phyloP scores from a whole-genome alignment of 441 rosid genomes.

The Gossypium trilobum region DNA sequence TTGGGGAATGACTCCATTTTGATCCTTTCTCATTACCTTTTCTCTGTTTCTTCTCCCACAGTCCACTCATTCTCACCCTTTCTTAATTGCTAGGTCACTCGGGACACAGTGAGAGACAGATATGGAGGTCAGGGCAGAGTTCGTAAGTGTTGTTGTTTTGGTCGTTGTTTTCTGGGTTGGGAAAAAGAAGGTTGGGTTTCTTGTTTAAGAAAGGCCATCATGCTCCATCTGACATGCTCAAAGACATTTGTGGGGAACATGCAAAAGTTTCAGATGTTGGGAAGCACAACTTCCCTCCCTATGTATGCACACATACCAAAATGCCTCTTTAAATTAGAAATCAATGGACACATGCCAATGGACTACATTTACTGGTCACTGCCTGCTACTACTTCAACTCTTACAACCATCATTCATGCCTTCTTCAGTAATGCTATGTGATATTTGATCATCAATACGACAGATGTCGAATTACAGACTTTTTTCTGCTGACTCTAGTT shows the following conservation, averaged over 20 bases:
- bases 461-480: background rate
- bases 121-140: background rate
- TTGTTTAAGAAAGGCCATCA: slow-evolving; percentile 30
- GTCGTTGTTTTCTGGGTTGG: slow-evolving; percentile 5
- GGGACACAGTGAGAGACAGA: background rate
- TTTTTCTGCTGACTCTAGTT: background rate
- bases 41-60: slow-evolving; percentile 1
- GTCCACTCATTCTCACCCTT: slow-evolving; percentile 10
- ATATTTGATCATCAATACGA: background rate
- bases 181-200: slow-evolving; percentile 19
- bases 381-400: slow-evolving; percentile 1
- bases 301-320: background rate
- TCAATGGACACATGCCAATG: slow-evolving; percentile 10
- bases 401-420: background rate
- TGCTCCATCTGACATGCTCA: slow-evolving; percentile 25
- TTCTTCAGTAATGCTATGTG: background rate
- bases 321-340: slow-evolving; percentile 6
- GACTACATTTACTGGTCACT: background rate
- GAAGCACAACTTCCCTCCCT: slow-evolving; percentile 12
- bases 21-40: slow-evolving; percentile 8
- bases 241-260: slow-evolving; percentile 35
- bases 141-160: slow-evolving; percentile 11
- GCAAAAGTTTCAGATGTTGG: slow-evolving; percentile 31
- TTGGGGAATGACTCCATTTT: slow-evolving; percentile 18
- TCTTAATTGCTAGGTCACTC: background rate